Base-by-base conservation (phyloP, 2,329 filamentous ascomycete genomes). In the Harringtonia aguacate region DNA sequence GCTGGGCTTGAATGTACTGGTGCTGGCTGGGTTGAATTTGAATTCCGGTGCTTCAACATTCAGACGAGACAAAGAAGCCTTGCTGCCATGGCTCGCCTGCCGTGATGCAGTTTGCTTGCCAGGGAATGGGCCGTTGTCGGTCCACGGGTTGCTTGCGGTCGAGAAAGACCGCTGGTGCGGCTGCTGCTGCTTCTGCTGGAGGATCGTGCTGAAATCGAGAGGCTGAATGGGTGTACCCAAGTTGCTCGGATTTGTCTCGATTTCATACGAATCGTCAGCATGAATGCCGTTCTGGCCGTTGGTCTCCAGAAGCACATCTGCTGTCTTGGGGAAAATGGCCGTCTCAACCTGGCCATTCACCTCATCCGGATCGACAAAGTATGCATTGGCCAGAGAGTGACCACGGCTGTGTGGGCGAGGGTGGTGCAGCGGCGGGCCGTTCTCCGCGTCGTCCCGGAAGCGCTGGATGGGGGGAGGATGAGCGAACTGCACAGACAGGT, bases 31-130 rank as follows among this genome's bases (percentile, higher is more conserved):
- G 49, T 77, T 76, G 62, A 90, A 90, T 54, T 82, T 86, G 69
- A 95, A 95, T 56, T 92, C 86, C 38, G 88, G 84, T 0, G 90
- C 90, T 49, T 83, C 78, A 27, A 94, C 88, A 55, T 97, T 97
- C 53, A 97, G 74, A 52, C 81, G 89, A 1, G 87, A 86, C 36
- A 81, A 62, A 1, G 79, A 89, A 4, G 79, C 69, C 54, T 83
- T 86, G 57, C 80, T 82, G 17, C 69, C 72, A 55, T 88, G 84
- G 50, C 73, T 75, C 12, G 69, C 64, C 15, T 62, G 65, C 36
- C 66, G 64, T 27, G 64, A 57, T 20, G 60, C 55, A 22, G 59
- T 53, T 22, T 58, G 55, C 52, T 61, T 62, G 36, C 60, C 58
- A 22, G 63, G 54, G 35, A 59, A 54, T 14, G 71, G 66, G 22